A percentile compares a stretch with the other conserved stretches of the same genome.
Evolutionary conservation across 2,329 filamentous ascomycete genomes (phyloP).

Genomic region (Aspergillus sp.): DNA sequence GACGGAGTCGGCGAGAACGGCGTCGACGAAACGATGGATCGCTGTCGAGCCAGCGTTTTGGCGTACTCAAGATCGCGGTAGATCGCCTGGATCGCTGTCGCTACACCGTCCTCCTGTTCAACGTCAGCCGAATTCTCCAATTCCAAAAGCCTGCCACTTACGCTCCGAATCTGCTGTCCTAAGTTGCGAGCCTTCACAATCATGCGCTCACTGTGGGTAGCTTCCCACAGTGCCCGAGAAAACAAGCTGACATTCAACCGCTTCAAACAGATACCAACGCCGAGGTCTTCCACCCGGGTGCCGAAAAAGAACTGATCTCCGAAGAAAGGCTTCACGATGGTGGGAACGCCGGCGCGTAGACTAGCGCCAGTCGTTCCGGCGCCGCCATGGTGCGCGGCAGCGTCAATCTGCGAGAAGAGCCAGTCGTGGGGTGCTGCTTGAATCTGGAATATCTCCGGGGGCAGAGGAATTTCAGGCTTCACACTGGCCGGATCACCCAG

Average conservation of each 20-base stretch:
- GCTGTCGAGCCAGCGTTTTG: conserved; percentile 72
- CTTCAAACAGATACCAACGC: conserved; percentile 84
- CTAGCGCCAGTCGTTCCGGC: conserved; percentile 94
- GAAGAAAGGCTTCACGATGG: conserved; percentile 95
- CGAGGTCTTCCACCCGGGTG: conserved; percentile 82
- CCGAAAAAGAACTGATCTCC: conserved; percentile 98
- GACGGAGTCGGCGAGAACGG: conserved; percentile 32
- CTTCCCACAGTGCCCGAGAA: conserved; percentile 84
- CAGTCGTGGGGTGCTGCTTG: conserved; percentile 92
- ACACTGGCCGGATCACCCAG: conserved; percentile 57
- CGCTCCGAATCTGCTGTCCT: conserved; percentile 82
- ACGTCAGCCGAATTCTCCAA: conserved; percentile 62
- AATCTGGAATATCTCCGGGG: conserved; percentile 81
- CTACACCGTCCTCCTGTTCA: conserved; percentile 79
- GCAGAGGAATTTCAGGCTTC: conserved; percentile 66
- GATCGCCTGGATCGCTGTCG: conserved; percentile 82
- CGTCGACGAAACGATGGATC: conserved; percentile 33
- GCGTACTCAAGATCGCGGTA: conserved; percentile 96
- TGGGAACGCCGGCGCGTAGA: conserved; percentile 84
- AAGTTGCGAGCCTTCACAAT: conserved; percentile 78
- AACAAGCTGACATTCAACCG: conserved; percentile 86
- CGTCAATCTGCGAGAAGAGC: conserved; percentile 92
- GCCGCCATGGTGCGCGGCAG: conserved; percentile 90
- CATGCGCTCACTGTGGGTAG: conserved; percentile 86
- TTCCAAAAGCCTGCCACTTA: conserved; percentile 45